phyloP scores from a whole-genome alignment of 768 basidiomycete species.

The Trametes meyenii region DNA sequence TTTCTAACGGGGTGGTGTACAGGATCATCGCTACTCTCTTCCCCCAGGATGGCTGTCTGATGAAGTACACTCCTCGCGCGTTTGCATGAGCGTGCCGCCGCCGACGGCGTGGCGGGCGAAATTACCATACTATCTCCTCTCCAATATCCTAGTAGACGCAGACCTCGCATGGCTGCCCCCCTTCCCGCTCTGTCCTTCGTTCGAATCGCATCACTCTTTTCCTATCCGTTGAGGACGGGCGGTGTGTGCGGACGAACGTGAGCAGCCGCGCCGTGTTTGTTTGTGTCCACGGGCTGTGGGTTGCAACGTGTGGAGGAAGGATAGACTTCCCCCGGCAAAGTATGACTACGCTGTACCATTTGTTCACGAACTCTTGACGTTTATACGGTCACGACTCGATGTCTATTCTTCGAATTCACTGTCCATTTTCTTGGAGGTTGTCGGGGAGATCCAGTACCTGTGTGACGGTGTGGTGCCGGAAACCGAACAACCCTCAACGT shows the following conservation, averaged over 20 bases:
- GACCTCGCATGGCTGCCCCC: constrained; percentile 16
- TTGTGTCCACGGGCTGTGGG: too few species aligned
- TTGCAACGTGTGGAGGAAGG: too few species aligned
- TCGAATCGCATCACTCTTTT: not conserved
- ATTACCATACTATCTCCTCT: constrained; percentile 1
- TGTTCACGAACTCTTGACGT: not conserved
- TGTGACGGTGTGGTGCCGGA: too few species aligned
- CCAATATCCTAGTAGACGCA: constrained; percentile 19
- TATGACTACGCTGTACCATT: constrained; percentile 5
- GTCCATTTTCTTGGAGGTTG: not conserved
- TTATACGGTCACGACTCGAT: too few species aligned
- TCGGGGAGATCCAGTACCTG: too few species aligned
- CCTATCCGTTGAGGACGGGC: not conserved
- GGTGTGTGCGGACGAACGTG: too few species aligned
- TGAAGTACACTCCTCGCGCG: constrained; percentile 72
- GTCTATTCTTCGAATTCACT: not conserved
- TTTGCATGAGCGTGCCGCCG: constrained; percentile 15
- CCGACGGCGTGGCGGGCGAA: constrained; percentile 5
- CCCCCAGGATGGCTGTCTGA: constrained; percentile 88
- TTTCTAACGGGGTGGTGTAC: not conserved
- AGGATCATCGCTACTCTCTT: constrained; percentile 97
- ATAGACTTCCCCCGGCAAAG: too few species aligned
- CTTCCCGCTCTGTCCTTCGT: not conserved
- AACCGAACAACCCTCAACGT: too few species aligned
- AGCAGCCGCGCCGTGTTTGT: too few species aligned